Evolutionary conservation across 306 rosid genomes (phyloP), one percentile per base, ranked within the genome.

Genomic region (Acmispon strigosus): DNA sequence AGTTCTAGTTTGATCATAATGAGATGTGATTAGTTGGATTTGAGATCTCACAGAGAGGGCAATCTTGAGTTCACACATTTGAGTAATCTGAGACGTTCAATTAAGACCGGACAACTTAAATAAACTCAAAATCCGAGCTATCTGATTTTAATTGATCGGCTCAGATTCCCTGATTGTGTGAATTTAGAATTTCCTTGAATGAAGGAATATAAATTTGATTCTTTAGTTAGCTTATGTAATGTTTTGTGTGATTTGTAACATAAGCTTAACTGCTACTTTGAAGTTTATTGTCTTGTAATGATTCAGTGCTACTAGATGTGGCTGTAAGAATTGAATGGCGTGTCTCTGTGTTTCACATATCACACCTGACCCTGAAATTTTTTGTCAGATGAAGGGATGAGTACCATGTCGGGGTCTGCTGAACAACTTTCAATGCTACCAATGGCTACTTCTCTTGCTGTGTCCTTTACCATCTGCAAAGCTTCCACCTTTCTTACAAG

Each of bases 381-480:
- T 11, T 42, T 75, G 52, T 36, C 75, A 88, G 88, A 63, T 88
- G 84, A 72, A 77, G 77, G 69, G 14, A 52, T 7, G 50, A 42
- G 53, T 50, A 45, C 36, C 55, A 80, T 51, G 53, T 81, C 80
- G 18, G 62, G 70, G 18, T 1, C 61, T n/a, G 75, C 69, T 41
- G 75, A 62, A 16, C 84, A 83, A 63, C 76, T 79, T 61, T 82
- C 86, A 0, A 78, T 86, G 63, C 73, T 84, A 42, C 85, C 75
- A 63, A 82, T 79, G 72, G 90, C 84, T 43, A 79, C 84, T 4
- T 81, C 95, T 49, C 67, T 90, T 54, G 80, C 91, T 12, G 69
- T 81, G 61, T 84, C 96, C 56, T 86, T 88, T 63, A 51, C 78
- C 17, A 84, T 86, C 39, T 86, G 96, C 82, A 86, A 84, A 76